phyloP scores from a whole-genome alignment of 164 flowering plant species.

The Umbilicus rupestris region DNA sequence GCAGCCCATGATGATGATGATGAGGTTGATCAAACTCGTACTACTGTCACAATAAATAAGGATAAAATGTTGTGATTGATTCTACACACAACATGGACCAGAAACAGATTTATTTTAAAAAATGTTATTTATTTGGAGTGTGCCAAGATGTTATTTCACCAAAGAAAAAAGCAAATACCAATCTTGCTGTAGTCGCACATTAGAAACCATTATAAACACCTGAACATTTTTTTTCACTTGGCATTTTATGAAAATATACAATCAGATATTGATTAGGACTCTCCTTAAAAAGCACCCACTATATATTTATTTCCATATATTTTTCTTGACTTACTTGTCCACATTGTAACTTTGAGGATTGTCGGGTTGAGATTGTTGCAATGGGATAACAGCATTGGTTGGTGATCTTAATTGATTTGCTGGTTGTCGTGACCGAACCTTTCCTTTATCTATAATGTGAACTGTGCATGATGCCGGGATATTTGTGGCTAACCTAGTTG shows the following conservation, averaged over 20 bases:
- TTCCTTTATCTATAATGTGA: constrained; percentile 2
- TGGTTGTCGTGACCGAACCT: not conserved
- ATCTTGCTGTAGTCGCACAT: no score
- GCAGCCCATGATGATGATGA: not conserved
- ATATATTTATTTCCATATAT: no score
- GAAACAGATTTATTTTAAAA: no score
- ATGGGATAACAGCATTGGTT: not conserved
- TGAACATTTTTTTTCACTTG: no score
- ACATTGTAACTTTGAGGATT: not conserved
- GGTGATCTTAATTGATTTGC: not conserved
- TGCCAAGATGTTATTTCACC: no score
- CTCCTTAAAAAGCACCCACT: no score
- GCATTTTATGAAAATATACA: no score
- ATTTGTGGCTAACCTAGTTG: not conserved
- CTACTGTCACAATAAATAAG: not conserved
- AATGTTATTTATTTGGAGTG: no score
- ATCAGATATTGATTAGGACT: no score
- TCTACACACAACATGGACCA: not conserved
- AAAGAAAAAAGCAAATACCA: no score
- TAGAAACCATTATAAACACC: no score
- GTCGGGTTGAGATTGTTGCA: not conserved
- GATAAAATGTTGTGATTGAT: not conserved
- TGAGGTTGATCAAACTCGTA: not conserved
- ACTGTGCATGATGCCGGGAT: not conserved
- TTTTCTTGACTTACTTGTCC: not conserved